A percentile compares a stretch with the other conserved stretches of the same genome.
Conservation (phyloP, 495 filamentous ascomycete species). For the Trichoderma orchidacearum region DNA sequence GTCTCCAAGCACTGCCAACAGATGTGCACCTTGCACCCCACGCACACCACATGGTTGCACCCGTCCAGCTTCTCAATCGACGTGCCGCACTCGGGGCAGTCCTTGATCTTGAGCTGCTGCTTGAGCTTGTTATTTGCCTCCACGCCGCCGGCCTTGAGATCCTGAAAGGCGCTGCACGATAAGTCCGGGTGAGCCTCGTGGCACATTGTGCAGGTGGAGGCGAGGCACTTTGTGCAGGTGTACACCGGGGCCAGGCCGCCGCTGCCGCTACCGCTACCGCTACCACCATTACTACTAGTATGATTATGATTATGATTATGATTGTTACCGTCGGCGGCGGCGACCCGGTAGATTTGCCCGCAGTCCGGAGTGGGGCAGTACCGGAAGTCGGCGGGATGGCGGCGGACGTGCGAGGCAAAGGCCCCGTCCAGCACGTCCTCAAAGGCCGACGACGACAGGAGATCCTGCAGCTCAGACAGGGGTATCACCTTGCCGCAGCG, state of each 20-base stretch:
- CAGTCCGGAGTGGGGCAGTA: conserved; percentile 28
- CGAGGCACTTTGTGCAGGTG: conserved; percentile 15
- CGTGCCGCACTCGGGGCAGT: neutral
- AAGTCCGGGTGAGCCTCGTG: conserved; percentile 13
- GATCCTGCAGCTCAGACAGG: conserved; percentile 19
- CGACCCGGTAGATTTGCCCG: conserved; percentile 12
- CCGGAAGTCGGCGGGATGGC: conserved; percentile 14
- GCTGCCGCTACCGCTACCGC: too few relatives aligned
- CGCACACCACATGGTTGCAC: conserved; percentile 14
- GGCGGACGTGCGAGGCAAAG: conserved; percentile 22
- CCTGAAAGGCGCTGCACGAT: conserved; percentile 11
- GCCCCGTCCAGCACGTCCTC: conserved; percentile 24
- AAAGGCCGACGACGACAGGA: conserved; percentile 19
- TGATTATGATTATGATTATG: too few relatives aligned
- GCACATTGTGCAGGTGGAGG: conserved; percentile 15
- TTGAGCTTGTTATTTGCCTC: neutral
- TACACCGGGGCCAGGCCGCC: too few relatives aligned
- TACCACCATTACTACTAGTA: too few relatives aligned
- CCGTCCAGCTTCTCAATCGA: conserved; percentile 3
- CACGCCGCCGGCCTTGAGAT: conserved; percentile 2
- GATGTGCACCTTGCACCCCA: conserved; percentile 11
- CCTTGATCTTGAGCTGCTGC: neutral
- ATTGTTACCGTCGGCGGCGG: neutral
- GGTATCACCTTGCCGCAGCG: conserved; percentile 13
- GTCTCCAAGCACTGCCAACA: conserved; percentile 17